These are phyloP conservation scores for Dryas drummondii DNA, from an alignment of 306 rosid species.

Conservation along the genomic window DNA sequence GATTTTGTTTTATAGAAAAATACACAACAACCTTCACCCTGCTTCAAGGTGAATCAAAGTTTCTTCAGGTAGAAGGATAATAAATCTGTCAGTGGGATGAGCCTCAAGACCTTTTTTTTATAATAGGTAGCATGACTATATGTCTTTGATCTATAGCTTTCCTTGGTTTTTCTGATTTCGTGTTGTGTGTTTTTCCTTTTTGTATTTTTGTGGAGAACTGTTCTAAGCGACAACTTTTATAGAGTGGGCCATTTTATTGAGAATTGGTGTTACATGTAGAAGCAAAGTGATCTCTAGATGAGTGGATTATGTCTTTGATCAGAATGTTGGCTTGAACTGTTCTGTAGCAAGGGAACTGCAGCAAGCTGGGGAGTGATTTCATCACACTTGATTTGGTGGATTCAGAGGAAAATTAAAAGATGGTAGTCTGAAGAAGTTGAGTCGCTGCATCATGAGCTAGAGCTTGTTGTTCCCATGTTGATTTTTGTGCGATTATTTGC, in stretches of 20 bases:
- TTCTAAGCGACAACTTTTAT: neutral
- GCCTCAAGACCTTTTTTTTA: neutral
- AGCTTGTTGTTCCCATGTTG: neutral
- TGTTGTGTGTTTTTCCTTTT: neutral
- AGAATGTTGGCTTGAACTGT: neutral
- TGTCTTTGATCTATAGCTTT: neutral
- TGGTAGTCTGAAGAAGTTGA: neutral
- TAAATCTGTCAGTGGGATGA: neutral
- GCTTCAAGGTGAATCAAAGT: neutral
- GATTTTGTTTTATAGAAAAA: neutral
- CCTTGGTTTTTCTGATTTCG: neutral
- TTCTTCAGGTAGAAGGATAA: neutral
- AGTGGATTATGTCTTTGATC: neutral
- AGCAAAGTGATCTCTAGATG: neutral
- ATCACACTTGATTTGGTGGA: neutral
- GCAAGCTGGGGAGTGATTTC: conserved; percentile 1
- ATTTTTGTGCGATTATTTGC: neutral
- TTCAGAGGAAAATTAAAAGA: neutral
- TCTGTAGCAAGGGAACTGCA: conserved; percentile 5
- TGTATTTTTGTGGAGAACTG: neutral
- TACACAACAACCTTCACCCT: neutral
- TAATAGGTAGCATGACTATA: neutral
- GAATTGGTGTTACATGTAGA: neutral
- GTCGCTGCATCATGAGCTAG: conserved; percentile 1
- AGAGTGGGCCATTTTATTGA: neutral